Percentiles rank a stretch among this genome's conserved stretches.
Evolutionary conservation across 2,329 filamentous ascomycete species (phyloP).

Genomic region (Raffaelea arxii): DNA sequence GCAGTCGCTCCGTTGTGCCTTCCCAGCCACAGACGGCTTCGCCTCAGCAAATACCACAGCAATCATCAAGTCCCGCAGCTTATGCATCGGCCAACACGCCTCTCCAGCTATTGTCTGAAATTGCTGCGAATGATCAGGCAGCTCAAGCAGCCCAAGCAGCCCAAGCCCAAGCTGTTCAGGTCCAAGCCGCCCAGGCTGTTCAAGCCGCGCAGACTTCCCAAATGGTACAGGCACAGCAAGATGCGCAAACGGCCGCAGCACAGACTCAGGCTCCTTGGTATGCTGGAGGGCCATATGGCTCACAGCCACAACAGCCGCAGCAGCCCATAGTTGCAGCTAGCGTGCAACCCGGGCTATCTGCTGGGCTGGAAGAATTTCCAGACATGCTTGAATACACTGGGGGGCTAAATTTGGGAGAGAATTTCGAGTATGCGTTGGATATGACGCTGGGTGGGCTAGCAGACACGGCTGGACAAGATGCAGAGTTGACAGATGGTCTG

Average conservation of each 20-base stretch:
- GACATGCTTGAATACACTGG: constrained; percentile 21
- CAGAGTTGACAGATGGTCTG: constrained; percentile 22
- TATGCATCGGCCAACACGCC: constrained; percentile 36
- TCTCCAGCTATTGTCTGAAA: constrained; percentile 46
- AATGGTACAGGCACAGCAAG: too few relatives aligned
- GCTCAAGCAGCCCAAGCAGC: constrained; percentile 9
- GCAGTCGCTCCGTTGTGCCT: too few relatives aligned
- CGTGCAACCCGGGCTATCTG: not conserved
- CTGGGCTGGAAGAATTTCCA: not conserved
- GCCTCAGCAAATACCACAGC: too few relatives aligned
- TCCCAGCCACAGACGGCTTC: too few relatives aligned
- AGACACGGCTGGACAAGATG: constrained; percentile 4
- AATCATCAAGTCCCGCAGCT: constrained; percentile 9
- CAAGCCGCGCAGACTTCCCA: too few relatives aligned
- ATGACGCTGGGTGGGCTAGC: constrained; percentile 25
- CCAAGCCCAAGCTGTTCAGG: constrained; percentile 5
- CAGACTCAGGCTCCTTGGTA: too few relatives aligned
- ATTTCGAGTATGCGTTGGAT: constrained; percentile 34
- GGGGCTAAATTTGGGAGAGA: constrained; percentile 25
- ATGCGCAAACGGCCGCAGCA: too few relatives aligned
- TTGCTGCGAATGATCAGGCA: constrained; percentile 36
- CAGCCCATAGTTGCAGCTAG: not conserved
- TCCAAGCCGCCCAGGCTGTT: not conserved
- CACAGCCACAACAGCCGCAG: not conserved
- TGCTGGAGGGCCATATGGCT: too few relatives aligned